A percentile compares a stretch with the other conserved stretches of the same genome.
Conservation (phyloP, 1,284 basidiomycete genomes). For the Tetrapyrgos nigripes region DNA sequence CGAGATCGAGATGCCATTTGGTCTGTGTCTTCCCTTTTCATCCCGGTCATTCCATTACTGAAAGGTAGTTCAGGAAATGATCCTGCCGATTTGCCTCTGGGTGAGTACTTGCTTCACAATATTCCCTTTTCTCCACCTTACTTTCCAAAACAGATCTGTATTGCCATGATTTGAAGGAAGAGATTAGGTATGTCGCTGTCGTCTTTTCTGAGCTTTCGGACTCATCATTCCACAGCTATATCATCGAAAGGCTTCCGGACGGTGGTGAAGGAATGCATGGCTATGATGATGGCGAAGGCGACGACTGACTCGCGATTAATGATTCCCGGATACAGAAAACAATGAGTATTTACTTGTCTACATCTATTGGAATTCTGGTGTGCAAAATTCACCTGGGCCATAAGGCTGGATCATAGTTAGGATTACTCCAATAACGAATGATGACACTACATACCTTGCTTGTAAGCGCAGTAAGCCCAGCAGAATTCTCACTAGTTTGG, state of each 20-base stretch:
- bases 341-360: neutral
- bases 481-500: constrained; percentile 89
- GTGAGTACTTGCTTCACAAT: constrained; percentile 39
- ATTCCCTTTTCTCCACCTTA: constrained; percentile 1
- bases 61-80: constrained; percentile 54
- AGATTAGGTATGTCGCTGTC: constrained; percentile 68
- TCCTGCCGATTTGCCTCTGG: constrained; percentile 70
- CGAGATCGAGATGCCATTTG: constrained; percentile 91
- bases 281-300: constrained; percentile 78
- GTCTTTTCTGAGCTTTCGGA: constrained; percentile 9
- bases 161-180: constrained; percentile 85
- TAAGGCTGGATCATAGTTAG: constrained; percentile 72
- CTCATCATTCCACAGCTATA: constrained; percentile 56
- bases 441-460: constrained; percentile 65
- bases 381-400: constrained; percentile 91
- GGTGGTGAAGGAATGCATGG: constrained; percentile 71
- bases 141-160: constrained; percentile 66
- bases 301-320: constrained; percentile 70
- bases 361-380: constrained; percentile 80
- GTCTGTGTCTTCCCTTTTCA: constrained; percentile 41
- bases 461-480: constrained; percentile 85
- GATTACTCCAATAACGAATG: constrained; percentile 3
- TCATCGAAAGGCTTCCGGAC: constrained; percentile 80
- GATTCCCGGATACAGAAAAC: constrained; percentile 1
- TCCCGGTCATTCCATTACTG: constrained; percentile 10